Conservation (phyloP, 2,329 filamentous ascomycete species). For the Allantophomopsis cytisporea region DNA sequence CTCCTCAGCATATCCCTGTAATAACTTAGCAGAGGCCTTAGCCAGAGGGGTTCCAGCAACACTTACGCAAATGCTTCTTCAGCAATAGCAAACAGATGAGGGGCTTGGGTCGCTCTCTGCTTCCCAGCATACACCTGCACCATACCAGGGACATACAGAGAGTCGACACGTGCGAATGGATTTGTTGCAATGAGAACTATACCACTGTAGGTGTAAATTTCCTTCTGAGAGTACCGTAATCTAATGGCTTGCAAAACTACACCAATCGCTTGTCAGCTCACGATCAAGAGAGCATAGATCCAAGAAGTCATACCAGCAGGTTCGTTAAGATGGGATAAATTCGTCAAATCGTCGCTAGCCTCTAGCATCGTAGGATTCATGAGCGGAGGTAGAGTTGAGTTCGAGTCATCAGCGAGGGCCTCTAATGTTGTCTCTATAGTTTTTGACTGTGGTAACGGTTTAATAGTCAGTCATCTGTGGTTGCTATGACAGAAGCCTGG, state of each 20-base stretch:
- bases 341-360: slow-evolving; percentile 95
- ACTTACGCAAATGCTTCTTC: slow-evolving; percentile 94
- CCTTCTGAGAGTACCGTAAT: slow-evolving; percentile 92
- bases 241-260: slow-evolving; percentile 93
- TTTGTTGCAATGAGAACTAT: slow-evolving; percentile 98
- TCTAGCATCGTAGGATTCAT: slow-evolving; percentile 99
- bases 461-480: slow-evolving; percentile 11
- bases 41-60: not conserved
- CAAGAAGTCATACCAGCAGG: slow-evolving; percentile 60
- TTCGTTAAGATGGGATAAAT: slow-evolving; percentile 94
- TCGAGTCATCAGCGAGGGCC: slow-evolving; percentile 64
- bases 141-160: slow-evolving; percentile 96
- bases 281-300: too few relatives aligned
- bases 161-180: slow-evolving; percentile 93
- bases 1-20: slow-evolving; percentile 90
- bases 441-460: slow-evolving; percentile 47
- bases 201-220: slow-evolving; percentile 99
- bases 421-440: slow-evolving; percentile 63
- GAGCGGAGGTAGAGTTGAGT: slow-evolving; percentile 71
- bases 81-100: slow-evolving; percentile 95
- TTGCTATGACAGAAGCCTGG: slow-evolving; percentile 5
- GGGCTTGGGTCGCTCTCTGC: slow-evolving; percentile 89
- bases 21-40: slow-evolving; percentile 21
- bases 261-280: slow-evolving; percentile 4
- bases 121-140: slow-evolving; percentile 99